These are phyloP conservation scores for Mycosphaerelloides madeirae DNA, from an alignment of 2,329 filamentous ascomycete genomes.

Conservation along the genomic window DNA sequence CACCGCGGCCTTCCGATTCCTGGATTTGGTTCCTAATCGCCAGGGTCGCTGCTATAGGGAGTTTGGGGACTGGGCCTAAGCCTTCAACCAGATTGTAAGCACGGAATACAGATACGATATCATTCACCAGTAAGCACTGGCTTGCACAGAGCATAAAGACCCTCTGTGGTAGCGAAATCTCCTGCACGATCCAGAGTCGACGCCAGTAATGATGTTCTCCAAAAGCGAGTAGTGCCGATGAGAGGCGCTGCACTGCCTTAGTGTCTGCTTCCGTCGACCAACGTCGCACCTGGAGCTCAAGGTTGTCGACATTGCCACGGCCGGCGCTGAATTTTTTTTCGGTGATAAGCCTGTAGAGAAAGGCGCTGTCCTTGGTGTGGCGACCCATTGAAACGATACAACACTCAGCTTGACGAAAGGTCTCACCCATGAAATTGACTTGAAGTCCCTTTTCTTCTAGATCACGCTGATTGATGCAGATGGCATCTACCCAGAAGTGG, in stretches of 20 bases:
- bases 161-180: not conserved
- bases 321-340: not conserved
- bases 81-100: not conserved
- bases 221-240: not conserved
- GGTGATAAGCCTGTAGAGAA: not conserved
- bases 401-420: not conserved
- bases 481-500: slow-evolving; percentile 6
- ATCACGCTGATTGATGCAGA: slow-evolving; percentile 5
- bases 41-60: not conserved
- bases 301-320: not conserved
- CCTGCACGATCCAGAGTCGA: slow-evolving; percentile 1
- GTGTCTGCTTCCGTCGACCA: not conserved
- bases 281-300: not conserved
- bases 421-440: slow-evolving; percentile 4
- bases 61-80: not conserved
- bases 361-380: not conserved
- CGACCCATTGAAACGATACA: not conserved
- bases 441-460: slow-evolving; percentile 2
- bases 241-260: not conserved
- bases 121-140: too few species aligned
- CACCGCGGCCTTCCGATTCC: not conserved
- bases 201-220: not conserved
- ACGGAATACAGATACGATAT: not conserved
- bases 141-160: not conserved
- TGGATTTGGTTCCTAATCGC: not conserved